These are phyloP conservation scores for Discostella stelligera DNA, from an alignment of 352 stramenopile species.

Conservation along the genomic window DNA sequence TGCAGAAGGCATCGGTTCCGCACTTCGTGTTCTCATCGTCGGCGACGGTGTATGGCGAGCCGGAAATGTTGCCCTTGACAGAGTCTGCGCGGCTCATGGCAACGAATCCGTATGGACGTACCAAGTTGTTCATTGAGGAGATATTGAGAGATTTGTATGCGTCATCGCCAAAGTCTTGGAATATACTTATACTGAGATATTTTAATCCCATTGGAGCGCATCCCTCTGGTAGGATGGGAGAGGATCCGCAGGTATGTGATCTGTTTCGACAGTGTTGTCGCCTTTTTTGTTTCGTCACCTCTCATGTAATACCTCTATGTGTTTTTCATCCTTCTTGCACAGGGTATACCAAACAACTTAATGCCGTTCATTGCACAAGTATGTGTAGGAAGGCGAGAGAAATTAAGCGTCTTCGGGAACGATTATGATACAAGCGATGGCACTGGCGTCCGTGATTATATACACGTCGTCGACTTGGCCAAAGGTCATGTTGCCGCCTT, in stretches of 20 bases:
- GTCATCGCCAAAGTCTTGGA: conserved; percentile 65
- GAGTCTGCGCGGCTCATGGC: conserved; percentile 68
- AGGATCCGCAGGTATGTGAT: conserved; percentile 81
- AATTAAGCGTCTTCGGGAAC: conserved; percentile 88
- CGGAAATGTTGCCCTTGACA: conserved; percentile 71
- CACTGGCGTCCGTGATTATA: conserved; percentile 90
- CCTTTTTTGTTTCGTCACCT: neutral
- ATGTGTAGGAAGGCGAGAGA: conserved; percentile 82
- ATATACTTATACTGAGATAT: conserved; percentile 87
- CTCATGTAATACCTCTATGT: neutral
- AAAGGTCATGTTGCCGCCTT: conserved; percentile 87
- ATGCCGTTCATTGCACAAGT: conserved; percentile 91
- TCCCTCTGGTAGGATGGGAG: conserved; percentile 85
- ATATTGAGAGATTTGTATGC: conserved; percentile 83
- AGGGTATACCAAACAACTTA: conserved; percentile 89
- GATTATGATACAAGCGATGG: conserved; percentile 91
- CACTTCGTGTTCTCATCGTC: conserved; percentile 87
- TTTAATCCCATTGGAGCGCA: conserved; percentile 93
- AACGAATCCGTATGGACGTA: conserved; percentile 88
- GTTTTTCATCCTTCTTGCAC: neutral
- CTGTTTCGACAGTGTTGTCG: neutral
- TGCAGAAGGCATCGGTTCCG: conserved; percentile 69
- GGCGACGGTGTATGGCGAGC: conserved; percentile 87
- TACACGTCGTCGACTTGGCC: conserved; percentile 90
- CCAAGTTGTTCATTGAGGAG: conserved; percentile 91